These are phyloP conservation scores for Symbiodinium pilosum DNA, from an alignment of 73 alveolate genomes.

Conservation along the genomic window DNA sequence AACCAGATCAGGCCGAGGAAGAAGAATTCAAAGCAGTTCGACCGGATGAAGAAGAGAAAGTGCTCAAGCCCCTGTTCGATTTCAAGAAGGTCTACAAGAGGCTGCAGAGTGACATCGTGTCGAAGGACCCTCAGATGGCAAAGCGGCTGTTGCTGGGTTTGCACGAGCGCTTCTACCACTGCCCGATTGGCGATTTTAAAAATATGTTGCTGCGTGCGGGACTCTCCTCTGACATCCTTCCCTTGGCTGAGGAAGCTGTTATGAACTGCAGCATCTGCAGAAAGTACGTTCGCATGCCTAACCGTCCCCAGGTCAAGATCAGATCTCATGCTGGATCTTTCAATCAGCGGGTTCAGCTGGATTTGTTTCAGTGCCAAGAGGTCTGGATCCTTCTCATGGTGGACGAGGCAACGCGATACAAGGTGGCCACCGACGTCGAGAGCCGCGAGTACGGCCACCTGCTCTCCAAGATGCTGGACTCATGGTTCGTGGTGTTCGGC, in stretches of 20 bases:
- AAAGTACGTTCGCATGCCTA: not conserved
- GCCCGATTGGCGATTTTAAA: not conserved
- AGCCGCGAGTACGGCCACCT: not conserved
- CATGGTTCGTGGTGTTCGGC: not conserved
- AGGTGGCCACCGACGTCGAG: not conserved
- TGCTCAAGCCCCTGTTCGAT: not conserved
- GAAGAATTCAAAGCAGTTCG: not conserved
- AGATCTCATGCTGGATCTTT: not conserved
- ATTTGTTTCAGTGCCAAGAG: not conserved
- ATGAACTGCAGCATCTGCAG: not conserved
- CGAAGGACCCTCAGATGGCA: not conserved
- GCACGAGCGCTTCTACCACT: conserved; percentile 34
- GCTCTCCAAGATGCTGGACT: not conserved
- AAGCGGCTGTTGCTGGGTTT: not conserved
- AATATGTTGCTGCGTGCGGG: not conserved
- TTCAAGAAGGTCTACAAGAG: not conserved
- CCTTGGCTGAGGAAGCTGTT: not conserved
- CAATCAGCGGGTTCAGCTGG: conserved; percentile 24
- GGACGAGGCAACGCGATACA: conserved; percentile 15
- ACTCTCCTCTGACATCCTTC: not conserved
- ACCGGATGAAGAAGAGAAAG: not conserved
- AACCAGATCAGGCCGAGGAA: not conserved
- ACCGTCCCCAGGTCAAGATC: not conserved
- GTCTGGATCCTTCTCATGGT: not conserved
- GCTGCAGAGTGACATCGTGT: not conserved